Percentiles rank a stretch among this genome's conserved stretches.
Conservation (phyloP, 2,329 filamentous ascomycete species). For the Cryphonectria carpinicola region DNA sequence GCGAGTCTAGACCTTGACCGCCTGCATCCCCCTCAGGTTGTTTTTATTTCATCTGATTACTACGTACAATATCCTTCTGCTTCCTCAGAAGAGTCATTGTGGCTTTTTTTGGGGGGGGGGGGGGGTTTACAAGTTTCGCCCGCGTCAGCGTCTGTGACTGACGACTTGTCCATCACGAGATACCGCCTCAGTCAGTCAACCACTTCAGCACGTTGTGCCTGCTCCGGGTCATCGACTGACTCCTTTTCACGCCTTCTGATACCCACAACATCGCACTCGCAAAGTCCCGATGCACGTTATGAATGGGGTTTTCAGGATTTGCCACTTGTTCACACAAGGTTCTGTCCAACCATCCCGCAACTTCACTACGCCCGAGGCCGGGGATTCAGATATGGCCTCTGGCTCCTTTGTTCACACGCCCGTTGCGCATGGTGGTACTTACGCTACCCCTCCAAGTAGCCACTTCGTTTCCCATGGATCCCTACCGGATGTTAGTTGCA, state of each 20-base stretch:
- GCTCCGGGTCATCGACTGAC: not conserved
- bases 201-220: not conserved
- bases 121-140: not conserved
- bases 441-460: not conserved
- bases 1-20: not conserved
- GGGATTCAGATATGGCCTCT: not conserved
- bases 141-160: not conserved
- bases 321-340: not conserved
- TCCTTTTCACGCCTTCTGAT: not conserved
- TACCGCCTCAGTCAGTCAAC: not conserved
- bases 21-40: not conserved
- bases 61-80: not conserved
- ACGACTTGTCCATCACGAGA: not conserved
- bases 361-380: not conserved
- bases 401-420: not conserved
- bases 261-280: not conserved
- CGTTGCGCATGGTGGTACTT: not conserved
- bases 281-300: not conserved
- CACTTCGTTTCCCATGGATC: not conserved
- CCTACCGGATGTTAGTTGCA: not conserved
- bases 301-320: not conserved
- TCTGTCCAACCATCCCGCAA: not conserved
- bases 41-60: too few relatives aligned
- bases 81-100: not conserved
- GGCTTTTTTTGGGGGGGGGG: not conserved